Evolutionary conservation across 495 filamentous ascomycete genomes (phyloP), one percentile per base, ranked within the genome.

Genomic region (Neurospora sp.): DNA sequence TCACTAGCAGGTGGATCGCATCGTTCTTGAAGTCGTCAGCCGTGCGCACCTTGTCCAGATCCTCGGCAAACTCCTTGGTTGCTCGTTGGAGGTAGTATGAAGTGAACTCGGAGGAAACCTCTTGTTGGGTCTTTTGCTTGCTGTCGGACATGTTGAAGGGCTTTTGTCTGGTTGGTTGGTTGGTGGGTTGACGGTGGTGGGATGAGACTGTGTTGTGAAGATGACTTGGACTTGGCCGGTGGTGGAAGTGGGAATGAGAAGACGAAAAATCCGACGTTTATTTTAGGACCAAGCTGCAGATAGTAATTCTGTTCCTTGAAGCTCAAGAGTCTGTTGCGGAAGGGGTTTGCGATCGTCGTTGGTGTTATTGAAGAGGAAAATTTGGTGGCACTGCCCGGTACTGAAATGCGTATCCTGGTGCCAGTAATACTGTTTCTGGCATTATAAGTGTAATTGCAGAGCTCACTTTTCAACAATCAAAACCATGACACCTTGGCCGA

Each of bases 11-110:
- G 11, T 85, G 84, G 69, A 93, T 74, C 14, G 87, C 88, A 39
- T 86, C 84, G 71, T 86, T 85, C 71, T 83, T 88, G 76, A 93
- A 94, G 79, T 94, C 91, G 76, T 87, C 86, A 39, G 91, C 88
- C 44, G 76, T 79, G 37, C 91, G 88, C 11, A 93, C 78, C 73
- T 85, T 85, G 80, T 93, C 89, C 37, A 94, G 82, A 78, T 93
- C 91, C 42, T 93, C 90, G 10, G 88, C 89, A 72, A 93, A 91
- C 73, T 93, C 90, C 11, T 83, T 79, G 7, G 91, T 91, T 20
- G 89, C 81, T 71, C 85, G 85, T 59, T 87, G 86, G 73, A 93
- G 86, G 79, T 93, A 93, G 78, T 86, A 89, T 38, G 86, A 82
- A 18, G 87, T 87, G 80, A 92, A 92, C 59, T 83, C 82, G 9